These are phyloP conservation scores for carrot (Daucus carota) DNA, from an alignment of 129 eudicot genomes.

Conservation along the genomic window DNA sequence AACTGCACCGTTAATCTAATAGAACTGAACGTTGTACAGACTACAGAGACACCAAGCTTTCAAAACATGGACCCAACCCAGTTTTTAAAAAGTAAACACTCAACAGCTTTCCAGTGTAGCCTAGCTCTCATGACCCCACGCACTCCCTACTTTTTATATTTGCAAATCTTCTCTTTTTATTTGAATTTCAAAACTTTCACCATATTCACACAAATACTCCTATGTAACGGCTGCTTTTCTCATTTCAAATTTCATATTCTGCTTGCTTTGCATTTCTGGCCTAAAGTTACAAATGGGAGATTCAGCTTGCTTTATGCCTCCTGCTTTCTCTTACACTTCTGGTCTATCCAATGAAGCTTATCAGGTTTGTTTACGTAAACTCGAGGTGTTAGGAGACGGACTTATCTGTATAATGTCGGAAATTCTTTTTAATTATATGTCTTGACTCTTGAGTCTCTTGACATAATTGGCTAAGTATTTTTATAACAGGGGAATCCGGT, in stretches of 20 bases:
- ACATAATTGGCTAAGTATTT: not conserved
- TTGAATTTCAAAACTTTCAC: constrained; percentile 28
- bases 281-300: constrained; percentile 52
- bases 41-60: not conserved
- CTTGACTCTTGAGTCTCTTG: too few relatives aligned
- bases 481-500: constrained; percentile 45
- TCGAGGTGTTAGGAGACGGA: not conserved
- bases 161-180: constrained; percentile 12
- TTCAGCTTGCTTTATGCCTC: constrained; percentile 58
- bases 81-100: not conserved
- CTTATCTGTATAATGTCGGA: too few relatives aligned
- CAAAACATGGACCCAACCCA: constrained; percentile 2
- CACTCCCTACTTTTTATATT: not conserved
- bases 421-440: too few relatives aligned
- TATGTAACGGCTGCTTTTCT: not conserved
- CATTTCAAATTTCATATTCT: not conserved
- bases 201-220: not conserved
- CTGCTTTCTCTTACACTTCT: constrained; percentile 49
- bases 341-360: constrained; percentile 38
- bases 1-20: too few relatives aligned
- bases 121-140: not conserved
- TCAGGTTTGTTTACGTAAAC: too few relatives aligned
- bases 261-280: not conserved
- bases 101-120: not conserved
- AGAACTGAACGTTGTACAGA: constrained; percentile 9